phyloP scores from a whole-genome alignment of 2,329 filamentous ascomycete species.

The Cadophora malorum region DNA sequence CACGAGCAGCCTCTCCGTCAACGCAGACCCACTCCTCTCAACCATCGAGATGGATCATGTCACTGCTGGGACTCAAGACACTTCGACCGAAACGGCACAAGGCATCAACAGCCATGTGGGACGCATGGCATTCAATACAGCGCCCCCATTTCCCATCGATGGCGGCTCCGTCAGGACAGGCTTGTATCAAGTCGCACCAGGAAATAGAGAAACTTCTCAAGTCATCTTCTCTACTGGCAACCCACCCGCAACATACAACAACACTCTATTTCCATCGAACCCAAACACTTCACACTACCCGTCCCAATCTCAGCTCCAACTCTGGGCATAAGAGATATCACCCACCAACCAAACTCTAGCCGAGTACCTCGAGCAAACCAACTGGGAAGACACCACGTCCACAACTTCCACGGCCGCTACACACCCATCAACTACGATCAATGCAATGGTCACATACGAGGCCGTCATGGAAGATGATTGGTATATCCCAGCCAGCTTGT shows the following conservation, averaged over 20 bases:
- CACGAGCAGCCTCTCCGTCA: background rate
- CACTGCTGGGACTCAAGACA: background rate
- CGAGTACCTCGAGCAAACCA: slow-evolving; percentile 7
- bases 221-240: no score
- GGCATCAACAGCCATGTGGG: no score
- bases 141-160: no score
- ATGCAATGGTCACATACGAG: background rate
- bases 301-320: slow-evolving; percentile 12
- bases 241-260: no score
- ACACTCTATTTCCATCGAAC: no score
- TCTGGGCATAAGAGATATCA: slow-evolving; percentile 17
- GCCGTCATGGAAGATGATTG: background rate
- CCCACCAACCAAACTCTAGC: slow-evolving; percentile 1
- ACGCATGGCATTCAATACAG: no score
- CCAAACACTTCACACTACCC: background rate
- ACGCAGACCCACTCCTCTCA: background rate
- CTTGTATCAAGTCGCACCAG: no score
- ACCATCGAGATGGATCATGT: background rate
- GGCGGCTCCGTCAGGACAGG: no score
- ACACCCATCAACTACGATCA: background rate
- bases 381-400: background rate
- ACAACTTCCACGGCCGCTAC: background rate
- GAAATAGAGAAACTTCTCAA: no score
- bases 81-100: no score
- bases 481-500: background rate